phyloP scores from a whole-genome alignment of 2,329 filamentous ascomycete species.

The Lachnellula occidentalis region DNA sequence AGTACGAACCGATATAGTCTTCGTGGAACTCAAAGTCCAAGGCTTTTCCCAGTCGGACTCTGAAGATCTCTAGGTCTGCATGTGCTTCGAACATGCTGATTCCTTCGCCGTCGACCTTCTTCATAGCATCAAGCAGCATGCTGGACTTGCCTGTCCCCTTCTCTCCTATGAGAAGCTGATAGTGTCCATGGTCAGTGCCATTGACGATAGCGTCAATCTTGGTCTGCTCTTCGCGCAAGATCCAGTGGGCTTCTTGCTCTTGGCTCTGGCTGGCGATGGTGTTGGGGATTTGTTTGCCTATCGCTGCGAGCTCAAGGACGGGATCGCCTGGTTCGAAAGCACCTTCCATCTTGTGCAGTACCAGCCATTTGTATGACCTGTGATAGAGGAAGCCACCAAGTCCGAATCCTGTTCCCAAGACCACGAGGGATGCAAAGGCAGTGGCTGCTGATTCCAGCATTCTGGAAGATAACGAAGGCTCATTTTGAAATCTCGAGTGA shows the following conservation, averaged over 20 bases:
- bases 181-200: slow-evolving; percentile 71
- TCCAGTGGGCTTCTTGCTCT: slow-evolving; percentile 58
- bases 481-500: slow-evolving; percentile 13
- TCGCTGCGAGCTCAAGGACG: slow-evolving; percentile 72
- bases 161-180: slow-evolving; percentile 87
- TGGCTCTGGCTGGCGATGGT: slow-evolving; percentile 34
- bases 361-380: slow-evolving; percentile 79
- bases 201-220: slow-evolving; percentile 77
- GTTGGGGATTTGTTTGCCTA: slow-evolving; percentile 50
- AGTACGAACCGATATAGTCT: slow-evolving; percentile 94
- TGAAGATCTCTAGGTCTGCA: slow-evolving; percentile 90
- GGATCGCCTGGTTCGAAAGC: slow-evolving; percentile 92
- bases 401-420: slow-evolving; percentile 61
- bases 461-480: slow-evolving; percentile 37
- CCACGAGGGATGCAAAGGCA: slow-evolving; percentile 67
- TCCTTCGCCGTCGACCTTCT: slow-evolving; percentile 80
- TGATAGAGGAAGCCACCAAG: slow-evolving; percentile 73
- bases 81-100: slow-evolving; percentile 96
- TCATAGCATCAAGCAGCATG: slow-evolving; percentile 95
- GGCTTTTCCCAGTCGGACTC: slow-evolving; percentile 85
- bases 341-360: slow-evolving; percentile 86
- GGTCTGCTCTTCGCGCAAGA: slow-evolving; percentile 74
- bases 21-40: slow-evolving; percentile 96
- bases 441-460: slow-evolving; percentile 72
- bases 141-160: slow-evolving; percentile 96